Evolutionary conservation across 2,329 filamentous ascomycete genomes (phyloP).

Genomic region (Exophiala oligosperma): DNA sequence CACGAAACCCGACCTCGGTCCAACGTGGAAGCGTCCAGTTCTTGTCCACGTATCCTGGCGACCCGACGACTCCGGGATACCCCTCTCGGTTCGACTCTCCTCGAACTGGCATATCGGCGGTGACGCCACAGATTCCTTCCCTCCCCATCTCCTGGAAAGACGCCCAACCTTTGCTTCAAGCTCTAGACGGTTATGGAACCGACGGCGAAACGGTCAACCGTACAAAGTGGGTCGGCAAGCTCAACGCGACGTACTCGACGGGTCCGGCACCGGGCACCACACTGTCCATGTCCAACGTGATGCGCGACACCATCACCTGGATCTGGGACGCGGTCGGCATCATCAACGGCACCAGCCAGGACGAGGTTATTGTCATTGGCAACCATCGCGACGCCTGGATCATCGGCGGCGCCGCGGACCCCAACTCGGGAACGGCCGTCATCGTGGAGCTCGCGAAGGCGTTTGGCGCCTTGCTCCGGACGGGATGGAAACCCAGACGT

Average conservation of each 20-base stretch:
- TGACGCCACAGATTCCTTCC: slow-evolving; percentile 37
- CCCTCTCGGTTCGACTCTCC: slow-evolving; percentile 33
- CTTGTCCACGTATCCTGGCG: slow-evolving; percentile 30
- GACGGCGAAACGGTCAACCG: slow-evolving; percentile 35
- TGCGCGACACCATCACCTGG: slow-evolving; percentile 29
- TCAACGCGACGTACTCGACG: slow-evolving; percentile 36
- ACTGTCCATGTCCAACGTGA: slow-evolving; percentile 31
- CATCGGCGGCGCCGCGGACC: slow-evolving; percentile 53
- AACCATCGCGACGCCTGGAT: slow-evolving; percentile 59
- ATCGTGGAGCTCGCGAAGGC: slow-evolving; percentile 53
- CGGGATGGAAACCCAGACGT: slow-evolving; percentile 53
- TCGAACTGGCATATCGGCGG: slow-evolving; percentile 30
- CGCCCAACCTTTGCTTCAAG: slow-evolving; percentile 34
- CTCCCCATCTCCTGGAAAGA: slow-evolving; percentile 35
- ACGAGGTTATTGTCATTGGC: slow-evolving; percentile 50
- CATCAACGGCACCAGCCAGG: slow-evolving; percentile 32
- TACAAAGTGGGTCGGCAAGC: slow-evolving; percentile 35
- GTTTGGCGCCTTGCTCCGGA: slow-evolving; percentile 47
- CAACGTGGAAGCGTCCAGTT: slow-evolving; percentile 48
- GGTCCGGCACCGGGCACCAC: slow-evolving; percentile 32
- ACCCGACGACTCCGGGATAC: slow-evolving; percentile 36
- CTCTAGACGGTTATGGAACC: slow-evolving; percentile 37
- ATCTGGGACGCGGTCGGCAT: slow-evolving; percentile 34
- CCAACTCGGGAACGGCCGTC: slow-evolving; percentile 52
- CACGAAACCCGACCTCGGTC: slow-evolving; percentile 47